Evolutionary conservation across 1,284 basidiomycete species (phyloP).

Genomic region (Sphaerobolus stellatus): DNA sequence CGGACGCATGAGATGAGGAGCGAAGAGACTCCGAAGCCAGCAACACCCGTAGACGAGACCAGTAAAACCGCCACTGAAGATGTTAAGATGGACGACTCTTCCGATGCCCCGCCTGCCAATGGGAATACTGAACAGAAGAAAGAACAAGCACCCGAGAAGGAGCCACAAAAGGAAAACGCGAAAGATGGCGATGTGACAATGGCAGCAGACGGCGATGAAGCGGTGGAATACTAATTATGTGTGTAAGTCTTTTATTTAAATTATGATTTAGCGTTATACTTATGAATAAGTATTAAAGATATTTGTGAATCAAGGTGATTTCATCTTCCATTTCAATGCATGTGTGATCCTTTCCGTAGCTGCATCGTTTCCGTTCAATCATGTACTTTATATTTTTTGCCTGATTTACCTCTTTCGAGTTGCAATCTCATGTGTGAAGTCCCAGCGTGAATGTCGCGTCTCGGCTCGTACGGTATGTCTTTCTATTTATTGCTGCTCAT

Average conservation of each 20-base stretch:
- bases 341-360: no score
- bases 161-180: constrained; percentile 42
- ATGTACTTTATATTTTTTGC: no score
- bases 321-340: no score
- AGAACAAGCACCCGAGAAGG: constrained; percentile 33
- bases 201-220: constrained; percentile 57
- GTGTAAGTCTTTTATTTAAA: neutral
- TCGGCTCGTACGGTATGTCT: no score
- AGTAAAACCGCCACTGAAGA: constrained; percentile 1
- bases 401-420: no score
- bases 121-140: constrained; percentile 27
- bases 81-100: constrained; percentile 8
- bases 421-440: no score
- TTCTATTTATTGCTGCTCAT: no score
- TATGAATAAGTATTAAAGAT: no score
- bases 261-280: neutral
- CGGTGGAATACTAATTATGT: constrained; percentile 52
- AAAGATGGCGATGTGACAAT: constrained; percentile 40
- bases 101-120: neutral
- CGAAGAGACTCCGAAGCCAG: constrained; percentile 17
- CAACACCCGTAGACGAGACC: constrained; percentile 25
- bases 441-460: no score
- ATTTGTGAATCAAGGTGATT: no score
- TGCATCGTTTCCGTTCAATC: no score
- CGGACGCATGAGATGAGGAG: constrained; percentile 19